A percentile compares a stretch with the other conserved stretches of the same genome.
phyloP scores from a whole-genome alignment of 169 alveolate species.

The Cryptosporidium baileyi region DNA sequence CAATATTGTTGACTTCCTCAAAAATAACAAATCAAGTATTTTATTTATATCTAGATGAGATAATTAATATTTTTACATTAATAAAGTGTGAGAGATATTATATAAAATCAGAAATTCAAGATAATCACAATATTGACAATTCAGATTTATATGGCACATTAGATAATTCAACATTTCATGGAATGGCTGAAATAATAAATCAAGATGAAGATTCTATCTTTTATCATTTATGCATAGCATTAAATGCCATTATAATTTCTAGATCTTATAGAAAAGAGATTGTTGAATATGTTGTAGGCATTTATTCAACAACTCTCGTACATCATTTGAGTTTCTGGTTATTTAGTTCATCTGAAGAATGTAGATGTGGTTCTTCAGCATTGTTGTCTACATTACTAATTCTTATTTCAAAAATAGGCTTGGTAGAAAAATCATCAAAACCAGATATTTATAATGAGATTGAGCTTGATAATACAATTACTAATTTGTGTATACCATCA shows the following conservation, averaged over 20 bases:
- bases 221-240: constrained; percentile 43
- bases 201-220: constrained; percentile 17
- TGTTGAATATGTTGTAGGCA: neutral
- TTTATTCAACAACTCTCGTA: constrained; percentile 1
- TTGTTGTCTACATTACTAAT: constrained; percentile 4
- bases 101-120: neutral
- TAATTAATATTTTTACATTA: constrained; percentile 5
- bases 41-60: constrained; percentile 3
- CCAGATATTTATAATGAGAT: neutral
- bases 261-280: constrained; percentile 18
- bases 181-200: constrained; percentile 21
- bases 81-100: neutral
- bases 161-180: neutral
- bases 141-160: neutral
- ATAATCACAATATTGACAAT: neutral
- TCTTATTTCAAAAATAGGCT: constrained; percentile 19
- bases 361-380: constrained; percentile 47
- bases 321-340: constrained; percentile 34
- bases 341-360: constrained; percentile 35
- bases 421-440: neutral
- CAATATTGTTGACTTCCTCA: constrained; percentile 32
- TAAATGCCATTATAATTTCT: constrained; percentile 38
- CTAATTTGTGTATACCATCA: neutral
- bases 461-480: constrained; percentile 3
- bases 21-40: constrained; percentile 17